Base-by-base conservation (phyloP, 495 filamentous ascomycete species). In the Penicillium flavigenum region DNA sequence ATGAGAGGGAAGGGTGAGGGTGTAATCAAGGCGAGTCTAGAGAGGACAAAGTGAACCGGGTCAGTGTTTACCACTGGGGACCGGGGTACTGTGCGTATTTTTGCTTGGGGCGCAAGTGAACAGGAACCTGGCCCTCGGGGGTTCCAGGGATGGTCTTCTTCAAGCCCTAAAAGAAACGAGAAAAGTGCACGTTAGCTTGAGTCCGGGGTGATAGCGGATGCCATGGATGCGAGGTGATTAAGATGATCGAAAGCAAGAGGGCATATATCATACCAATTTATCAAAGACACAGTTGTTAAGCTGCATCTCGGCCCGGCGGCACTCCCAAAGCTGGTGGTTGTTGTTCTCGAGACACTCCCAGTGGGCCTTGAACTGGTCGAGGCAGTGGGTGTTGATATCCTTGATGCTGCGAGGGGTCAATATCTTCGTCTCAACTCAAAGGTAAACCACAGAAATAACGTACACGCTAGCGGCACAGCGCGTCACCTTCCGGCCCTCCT, bases 321-420 rank as follows among this genome's bases (percentile, higher is more conserved):
- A 99, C 58, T 96, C 88, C 85, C 89, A 98, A 42, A 98, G 75
- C 69, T 91, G 87, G 72, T 98, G 93, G 78, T 99, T 99, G 82
- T 95, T 91, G 76, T 95, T 87, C 66, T 99, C 95, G 49, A 99
- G 81, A 67, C 94, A 99, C 63, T 89, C 76, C 92, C 92, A 98
- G 73, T 99, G 94, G 48, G 81, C 79, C 52, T 89, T 87, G 81
- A 99, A 99, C 76, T 96, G 82, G 45, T 86, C 79, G 26, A 98
- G 78, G 77, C 94, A 99, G 77, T 88, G 79, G 72, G 89, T 96
- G 80, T 96, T 98, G 81, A 99, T 89, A 70, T 98, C 94, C 61
- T 90, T 88, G 69, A 98, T 82, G 32, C 92, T 96, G 60, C 58
- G 26, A 58, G 34, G 22, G 32, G 61, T 67, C 61, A 55, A 41